Evolutionary conservation across 2,329 filamentous ascomycete species (phyloP), one percentile per base, ranked within the genome.

Genomic region (Fusarium staphyleae): DNA sequence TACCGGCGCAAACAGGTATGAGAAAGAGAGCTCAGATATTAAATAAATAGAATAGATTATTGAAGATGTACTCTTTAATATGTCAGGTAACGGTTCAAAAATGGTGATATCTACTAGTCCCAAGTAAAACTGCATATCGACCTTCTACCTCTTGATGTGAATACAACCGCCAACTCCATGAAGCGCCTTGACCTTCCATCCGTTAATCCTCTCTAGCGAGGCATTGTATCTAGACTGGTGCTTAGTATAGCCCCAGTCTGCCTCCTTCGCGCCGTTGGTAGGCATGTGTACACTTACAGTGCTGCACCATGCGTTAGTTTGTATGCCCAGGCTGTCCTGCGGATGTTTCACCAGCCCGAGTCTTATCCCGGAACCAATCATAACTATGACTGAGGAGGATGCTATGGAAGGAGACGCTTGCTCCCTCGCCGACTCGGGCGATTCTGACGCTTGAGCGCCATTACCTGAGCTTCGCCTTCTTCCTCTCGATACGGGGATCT

Each of bases 151-250:
- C 50, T 33, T 47, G 32, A 12, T 55, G 40, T 30, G 33, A 41
- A 47, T 49, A 18, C 50, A 52, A 47, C 43, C 24, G 36, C 34
- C 28, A 18, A 55, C 55, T 60, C 56, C 56, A 35, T 15, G n/a
- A 44, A 47, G 55, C 56, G 50, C 45, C 55, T 28, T 22, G 22
- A 29, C 16, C 16, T 32, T 33, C 47, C 28, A 42, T 19, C 22
- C 30, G 22, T 29, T 51, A 28, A 24, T 35, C 15, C 22, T 37
- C 19, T 22, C 30, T 30, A 28, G 12, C 34, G 24, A 36, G 26
- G 26, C 19, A 39, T 42, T n/a, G 22, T 32, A 5, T 28, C 34
- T 15, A 28, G 12, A 19, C 24, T 18, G 35, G 18, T n/a, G 40
- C 16, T n/a, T 26, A 18, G 36, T 24, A 5, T 9, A 26, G 28